Conservation (phyloP, 345 rosid genomes). For the Moricandia arvensis region DNA sequence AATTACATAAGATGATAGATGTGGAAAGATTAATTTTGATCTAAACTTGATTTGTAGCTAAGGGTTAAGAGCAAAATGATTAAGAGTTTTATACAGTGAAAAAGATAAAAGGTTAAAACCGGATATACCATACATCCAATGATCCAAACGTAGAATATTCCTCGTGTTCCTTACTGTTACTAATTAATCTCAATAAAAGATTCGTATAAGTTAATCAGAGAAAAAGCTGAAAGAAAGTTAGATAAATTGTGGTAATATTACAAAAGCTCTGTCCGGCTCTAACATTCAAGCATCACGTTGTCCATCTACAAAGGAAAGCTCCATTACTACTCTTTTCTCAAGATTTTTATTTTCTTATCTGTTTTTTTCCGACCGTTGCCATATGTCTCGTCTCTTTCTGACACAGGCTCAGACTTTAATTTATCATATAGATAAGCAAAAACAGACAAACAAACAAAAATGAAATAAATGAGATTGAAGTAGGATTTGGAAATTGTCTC, state of each 20-base stretch:
- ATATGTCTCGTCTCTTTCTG: slow-evolving; percentile 32
- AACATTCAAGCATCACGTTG: slow-evolving; percentile 37
- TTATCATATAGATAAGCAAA: slow-evolving; percentile 8
- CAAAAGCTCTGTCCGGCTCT: slow-evolving; percentile 33
- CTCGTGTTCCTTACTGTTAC: slow-evolving; percentile 19
- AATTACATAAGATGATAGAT: background rate
- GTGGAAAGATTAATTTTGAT: background rate
- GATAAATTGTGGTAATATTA: background rate
- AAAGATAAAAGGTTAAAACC: background rate
- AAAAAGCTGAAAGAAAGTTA: background rate
- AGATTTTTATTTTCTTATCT: slow-evolving; percentile 1
- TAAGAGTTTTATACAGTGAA: background rate
- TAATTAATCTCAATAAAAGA: slow-evolving; percentile 24
- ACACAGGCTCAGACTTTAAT: slow-evolving; percentile 10
- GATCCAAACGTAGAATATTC: slow-evolving; percentile 30
- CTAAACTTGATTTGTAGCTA: background rate
- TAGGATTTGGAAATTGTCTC: slow-evolving; percentile 23
- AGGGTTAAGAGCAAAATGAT: background rate
- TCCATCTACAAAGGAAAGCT: slow-evolving; percentile 14
- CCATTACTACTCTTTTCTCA: slow-evolving; percentile 25
- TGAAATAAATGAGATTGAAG: slow-evolving; percentile 8
- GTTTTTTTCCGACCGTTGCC: slow-evolving; percentile 32
- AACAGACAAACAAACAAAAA: background rate
- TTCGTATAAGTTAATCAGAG: slow-evolving; percentile 20
- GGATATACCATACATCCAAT: background rate